Evolutionary conservation across 169 alveolate species (phyloP).

Genomic region (Babesia bovis): DNA sequence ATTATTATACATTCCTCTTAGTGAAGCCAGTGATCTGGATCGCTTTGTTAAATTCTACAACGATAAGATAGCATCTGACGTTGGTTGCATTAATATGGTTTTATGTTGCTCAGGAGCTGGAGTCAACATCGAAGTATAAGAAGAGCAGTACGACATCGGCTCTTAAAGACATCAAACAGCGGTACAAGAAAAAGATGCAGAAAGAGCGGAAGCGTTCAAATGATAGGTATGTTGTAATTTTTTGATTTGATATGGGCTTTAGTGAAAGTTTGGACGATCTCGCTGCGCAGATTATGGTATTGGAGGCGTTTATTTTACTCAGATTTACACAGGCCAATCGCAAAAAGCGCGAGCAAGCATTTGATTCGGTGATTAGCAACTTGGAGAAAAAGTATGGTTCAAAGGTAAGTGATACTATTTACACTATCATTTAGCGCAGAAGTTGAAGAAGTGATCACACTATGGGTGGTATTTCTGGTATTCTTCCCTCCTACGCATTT

Average conservation of each 20-base stretch:
- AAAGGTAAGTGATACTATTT: conserved; percentile 5
- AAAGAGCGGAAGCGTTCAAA: conserved; percentile 22
- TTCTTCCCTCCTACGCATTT: conserved; percentile 40
- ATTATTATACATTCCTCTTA: conserved; percentile 68
- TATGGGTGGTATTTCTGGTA: conserved; percentile 66
- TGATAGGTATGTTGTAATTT: conserved; percentile 10
- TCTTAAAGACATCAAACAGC: conserved; percentile 25
- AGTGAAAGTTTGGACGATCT: conserved; percentile 57
- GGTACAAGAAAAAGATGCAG: conserved; percentile 42
- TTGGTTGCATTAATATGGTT: not conserved
- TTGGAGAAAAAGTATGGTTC: conserved; percentile 44
- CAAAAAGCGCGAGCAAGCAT: conserved; percentile 38
- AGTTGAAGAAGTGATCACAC: conserved; percentile 39
- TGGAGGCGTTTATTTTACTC: no score
- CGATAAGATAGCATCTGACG: conserved; percentile 48
- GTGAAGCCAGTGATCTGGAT: conserved; percentile 66
- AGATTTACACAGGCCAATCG: conserved; percentile 46
- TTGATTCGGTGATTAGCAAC: conserved; percentile 41
- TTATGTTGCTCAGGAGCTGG: conserved; percentile 26
- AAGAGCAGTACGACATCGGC: conserved; percentile 28
- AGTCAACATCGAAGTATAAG: conserved; percentile 40
- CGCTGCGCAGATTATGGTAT: conserved; percentile 59
- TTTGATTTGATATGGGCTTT: no score
- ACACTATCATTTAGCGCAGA: conserved; percentile 3
- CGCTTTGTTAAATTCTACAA: conserved; percentile 63